A percentile compares a stretch with the other conserved stretches of the same genome.
Conservation (phyloP, 169 alveolate species). For the Plasmodium malariae region DNA sequence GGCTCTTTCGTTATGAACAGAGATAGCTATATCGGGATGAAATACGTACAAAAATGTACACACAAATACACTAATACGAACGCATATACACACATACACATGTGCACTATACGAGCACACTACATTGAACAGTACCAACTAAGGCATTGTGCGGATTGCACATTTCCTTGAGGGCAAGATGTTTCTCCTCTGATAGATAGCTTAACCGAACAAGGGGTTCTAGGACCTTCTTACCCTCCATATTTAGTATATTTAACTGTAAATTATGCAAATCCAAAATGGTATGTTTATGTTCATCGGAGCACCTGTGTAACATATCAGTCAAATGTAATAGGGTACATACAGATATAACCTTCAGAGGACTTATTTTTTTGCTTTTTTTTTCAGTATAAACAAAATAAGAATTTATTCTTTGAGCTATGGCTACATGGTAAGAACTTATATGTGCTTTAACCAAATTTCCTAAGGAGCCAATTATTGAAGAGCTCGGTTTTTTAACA, state of each 20-base stretch:
- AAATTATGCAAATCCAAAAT: constrained; percentile 11
- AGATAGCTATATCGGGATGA: background rate
- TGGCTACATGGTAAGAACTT: constrained; percentile 17
- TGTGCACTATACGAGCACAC: background rate
- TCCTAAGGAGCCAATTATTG: constrained; percentile 67
- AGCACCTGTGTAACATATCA: constrained; percentile 24
- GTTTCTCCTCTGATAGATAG: background rate
- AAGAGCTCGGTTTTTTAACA: constrained; percentile 55
- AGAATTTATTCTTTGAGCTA: constrained; percentile 53
- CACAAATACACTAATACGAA: background rate
- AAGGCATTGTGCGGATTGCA: constrained; percentile 23
- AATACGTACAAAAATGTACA: background rate
- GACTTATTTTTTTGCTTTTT: constrained; percentile 23
- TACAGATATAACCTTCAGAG: constrained; percentile 30
- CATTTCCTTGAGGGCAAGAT: constrained; percentile 20
- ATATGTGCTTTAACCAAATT: constrained; percentile 66
- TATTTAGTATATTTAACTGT: constrained; percentile 40
- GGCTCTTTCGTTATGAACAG: background rate
- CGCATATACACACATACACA: background rate
- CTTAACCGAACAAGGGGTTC: constrained; percentile 6
- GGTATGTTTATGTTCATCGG: constrained; percentile 7
- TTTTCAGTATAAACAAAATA: constrained; percentile 44
- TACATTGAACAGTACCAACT: constrained; percentile 21
- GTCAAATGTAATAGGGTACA: constrained; percentile 67
- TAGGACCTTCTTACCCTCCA: constrained; percentile 39